A percentile compares a stretch with the other conserved stretches of the same genome.
Conservation (phyloP, 2,329 filamentous ascomycete genomes). For the Hypoxylon sp. region DNA sequence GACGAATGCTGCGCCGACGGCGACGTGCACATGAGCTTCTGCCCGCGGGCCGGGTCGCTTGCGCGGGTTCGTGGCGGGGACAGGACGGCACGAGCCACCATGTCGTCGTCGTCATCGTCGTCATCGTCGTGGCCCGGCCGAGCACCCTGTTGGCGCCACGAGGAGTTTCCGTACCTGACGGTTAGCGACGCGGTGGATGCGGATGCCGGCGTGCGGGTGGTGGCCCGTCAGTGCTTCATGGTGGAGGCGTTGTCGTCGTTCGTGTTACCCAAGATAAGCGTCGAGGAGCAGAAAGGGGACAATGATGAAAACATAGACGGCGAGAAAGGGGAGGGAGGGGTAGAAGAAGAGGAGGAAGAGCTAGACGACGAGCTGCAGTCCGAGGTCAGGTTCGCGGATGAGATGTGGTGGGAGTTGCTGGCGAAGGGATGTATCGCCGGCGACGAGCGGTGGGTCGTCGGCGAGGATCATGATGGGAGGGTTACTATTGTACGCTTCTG, state of each 20-base stretch:
- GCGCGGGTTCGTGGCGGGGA: slow-evolving; percentile 30
- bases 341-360: slow-evolving; percentile 44
- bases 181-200: slow-evolving; percentile 60
- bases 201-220: slow-evolving; percentile 58
- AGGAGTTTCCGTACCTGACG: slow-evolving; percentile 64
- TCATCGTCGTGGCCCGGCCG: slow-evolving; percentile 50
- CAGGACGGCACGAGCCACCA: slow-evolving; percentile 4
- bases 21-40: slow-evolving; percentile 58
- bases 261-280: slow-evolving; percentile 54
- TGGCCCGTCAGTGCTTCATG: slow-evolving; percentile 61
- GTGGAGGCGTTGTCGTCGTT: slow-evolving; percentile 60
- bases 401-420: slow-evolving; percentile 62
- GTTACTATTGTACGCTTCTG: slow-evolving; percentile 66
- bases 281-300: slow-evolving; percentile 45
- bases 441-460: slow-evolving; percentile 71
- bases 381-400: slow-evolving; percentile 58
- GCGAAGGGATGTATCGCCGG: slow-evolving; percentile 66
- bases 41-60: slow-evolving; percentile 56
- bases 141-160: slow-evolving; percentile 66
- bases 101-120: too few relatives aligned
- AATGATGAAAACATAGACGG: slow-evolving; percentile 35
- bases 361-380: slow-evolving; percentile 25
- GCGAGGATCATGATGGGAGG: slow-evolving; percentile 64
- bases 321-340: slow-evolving; percentile 50
- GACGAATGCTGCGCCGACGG: slow-evolving; percentile 60